Conservation (phyloP, 805 yeast genomes). For the Lipomyces oligophaga region DNA sequence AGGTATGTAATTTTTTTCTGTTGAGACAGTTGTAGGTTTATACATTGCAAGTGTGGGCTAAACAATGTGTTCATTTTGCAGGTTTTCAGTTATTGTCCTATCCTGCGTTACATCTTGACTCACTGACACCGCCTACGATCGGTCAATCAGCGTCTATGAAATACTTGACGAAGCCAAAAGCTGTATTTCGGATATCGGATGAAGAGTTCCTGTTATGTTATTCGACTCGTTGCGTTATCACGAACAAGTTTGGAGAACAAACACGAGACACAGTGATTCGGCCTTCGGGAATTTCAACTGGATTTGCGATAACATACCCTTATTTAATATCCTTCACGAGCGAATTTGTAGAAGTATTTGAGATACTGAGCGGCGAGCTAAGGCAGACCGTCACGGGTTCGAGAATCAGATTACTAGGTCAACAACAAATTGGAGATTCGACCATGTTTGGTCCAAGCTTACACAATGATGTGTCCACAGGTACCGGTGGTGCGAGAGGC, state of each 20-base stretch:
- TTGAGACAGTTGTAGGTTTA: background rate
- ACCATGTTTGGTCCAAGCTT: background rate
- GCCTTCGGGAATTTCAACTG: conserved; percentile 38
- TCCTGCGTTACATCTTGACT: too few species aligned
- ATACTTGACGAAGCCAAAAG: conserved; percentile 23
- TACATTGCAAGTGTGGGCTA: too few species aligned
- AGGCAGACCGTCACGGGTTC: conserved; percentile 71
- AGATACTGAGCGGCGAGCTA: conserved; percentile 44
- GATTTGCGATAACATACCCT: conserved; percentile 45
- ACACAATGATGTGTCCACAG: background rate
- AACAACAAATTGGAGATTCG: background rate
- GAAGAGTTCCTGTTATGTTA: conserved; percentile 59
- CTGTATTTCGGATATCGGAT: conserved; percentile 61
- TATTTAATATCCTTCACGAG: conserved; percentile 55
- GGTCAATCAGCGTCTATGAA: background rate
- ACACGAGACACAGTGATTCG: conserved; percentile 43
- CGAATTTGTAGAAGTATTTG: conserved; percentile 68
- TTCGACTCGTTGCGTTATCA: conserved; percentile 64
- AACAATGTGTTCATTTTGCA: too few species aligned
- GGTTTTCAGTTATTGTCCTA: too few species aligned
- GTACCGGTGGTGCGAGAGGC: conserved; percentile 6
- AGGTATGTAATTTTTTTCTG: conserved; percentile 39
- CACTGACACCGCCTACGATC: too few species aligned
- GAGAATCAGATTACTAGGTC: conserved; percentile 43
- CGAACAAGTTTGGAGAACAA: conserved; percentile 48